A percentile compares a stretch with the other conserved stretches of the same genome.
phyloP scores from a whole-genome alignment of 2,329 filamentous ascomycete species.

The Hymenoscyphus linearis region DNA sequence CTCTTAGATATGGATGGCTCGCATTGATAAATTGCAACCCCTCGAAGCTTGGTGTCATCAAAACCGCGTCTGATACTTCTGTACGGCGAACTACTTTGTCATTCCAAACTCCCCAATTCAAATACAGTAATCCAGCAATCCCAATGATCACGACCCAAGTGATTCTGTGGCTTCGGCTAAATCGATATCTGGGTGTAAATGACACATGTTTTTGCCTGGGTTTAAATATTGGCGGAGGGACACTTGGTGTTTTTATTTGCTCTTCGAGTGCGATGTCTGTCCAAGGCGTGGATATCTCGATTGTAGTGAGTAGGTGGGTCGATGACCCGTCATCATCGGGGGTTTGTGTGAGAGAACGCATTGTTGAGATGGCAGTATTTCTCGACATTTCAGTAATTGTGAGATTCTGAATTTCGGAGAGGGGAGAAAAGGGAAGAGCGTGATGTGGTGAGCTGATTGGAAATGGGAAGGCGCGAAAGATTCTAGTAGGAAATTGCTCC shows the following conservation, averaged over 20 bases:
- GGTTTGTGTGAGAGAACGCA: neutral
- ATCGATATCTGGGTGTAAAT: neutral
- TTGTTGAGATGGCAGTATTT: neutral
- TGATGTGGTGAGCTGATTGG: neutral
- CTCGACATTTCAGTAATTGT: neutral
- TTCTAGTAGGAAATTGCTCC: no score
- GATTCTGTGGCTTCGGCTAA: slow-evolving; percentile 3
- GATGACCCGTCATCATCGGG: neutral
- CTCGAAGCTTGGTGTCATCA: slow-evolving; percentile 6
- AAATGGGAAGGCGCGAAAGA: neutral
- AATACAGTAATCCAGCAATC: slow-evolving; percentile 8
- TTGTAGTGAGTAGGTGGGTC: neutral
- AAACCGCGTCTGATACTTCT: neutral
- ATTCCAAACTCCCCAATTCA: neutral
- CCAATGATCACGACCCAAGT: slow-evolving; percentile 12
- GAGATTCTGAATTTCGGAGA: no score
- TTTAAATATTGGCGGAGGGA: slow-evolving; percentile 2
- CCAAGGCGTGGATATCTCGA: slow-evolving; percentile 16
- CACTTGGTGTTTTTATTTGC: slow-evolving; percentile 7
- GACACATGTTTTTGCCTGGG: neutral
- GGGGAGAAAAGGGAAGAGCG: neutral
- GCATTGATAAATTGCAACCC: slow-evolving; percentile 23
- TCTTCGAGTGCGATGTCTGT: slow-evolving; percentile 20
- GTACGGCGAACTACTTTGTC: neutral
- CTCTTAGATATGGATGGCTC: slow-evolving; percentile 20